Conservation (phyloP, 305 asterid species). For the Caryopteris hybrid region DNA sequence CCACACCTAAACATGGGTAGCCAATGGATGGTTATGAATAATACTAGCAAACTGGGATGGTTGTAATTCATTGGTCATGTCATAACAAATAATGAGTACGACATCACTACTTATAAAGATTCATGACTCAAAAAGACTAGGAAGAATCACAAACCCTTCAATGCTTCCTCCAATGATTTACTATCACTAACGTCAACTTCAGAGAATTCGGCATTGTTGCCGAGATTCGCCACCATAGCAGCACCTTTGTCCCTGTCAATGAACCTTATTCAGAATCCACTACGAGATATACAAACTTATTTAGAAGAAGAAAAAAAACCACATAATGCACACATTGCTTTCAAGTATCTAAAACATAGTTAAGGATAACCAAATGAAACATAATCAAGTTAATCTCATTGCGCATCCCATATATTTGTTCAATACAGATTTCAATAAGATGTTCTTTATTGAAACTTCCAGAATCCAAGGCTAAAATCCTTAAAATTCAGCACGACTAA, state of each 20-base stretch:
- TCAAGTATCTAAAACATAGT: background rate
- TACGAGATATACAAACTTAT: background rate
- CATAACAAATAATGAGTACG: background rate
- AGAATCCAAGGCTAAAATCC: background rate
- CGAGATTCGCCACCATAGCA: conserved; percentile 56
- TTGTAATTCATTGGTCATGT: no score
- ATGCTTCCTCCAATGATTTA: conserved; percentile 46
- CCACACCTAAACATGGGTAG: conserved; percentile 57
- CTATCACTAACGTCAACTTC: conserved; percentile 60
- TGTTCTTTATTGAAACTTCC: background rate
- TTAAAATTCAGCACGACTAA: background rate
- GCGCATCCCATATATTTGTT: background rate
- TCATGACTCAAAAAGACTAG: background rate
- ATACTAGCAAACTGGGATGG: background rate
- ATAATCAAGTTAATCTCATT: background rate
- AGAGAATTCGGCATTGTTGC: conserved; percentile 49
- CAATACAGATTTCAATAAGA: background rate
- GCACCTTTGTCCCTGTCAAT: conserved; percentile 71
- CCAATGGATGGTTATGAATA: background rate
- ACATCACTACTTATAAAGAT: background rate
- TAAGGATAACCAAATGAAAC: background rate
- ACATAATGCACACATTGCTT: background rate
- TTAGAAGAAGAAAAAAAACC: background rate
- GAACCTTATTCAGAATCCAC: background rate
- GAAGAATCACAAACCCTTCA: conserved; percentile 47